Conservation (phyloP, 225 moss, liverwort and hornwort species). For the Ulota crispa region DNA sequence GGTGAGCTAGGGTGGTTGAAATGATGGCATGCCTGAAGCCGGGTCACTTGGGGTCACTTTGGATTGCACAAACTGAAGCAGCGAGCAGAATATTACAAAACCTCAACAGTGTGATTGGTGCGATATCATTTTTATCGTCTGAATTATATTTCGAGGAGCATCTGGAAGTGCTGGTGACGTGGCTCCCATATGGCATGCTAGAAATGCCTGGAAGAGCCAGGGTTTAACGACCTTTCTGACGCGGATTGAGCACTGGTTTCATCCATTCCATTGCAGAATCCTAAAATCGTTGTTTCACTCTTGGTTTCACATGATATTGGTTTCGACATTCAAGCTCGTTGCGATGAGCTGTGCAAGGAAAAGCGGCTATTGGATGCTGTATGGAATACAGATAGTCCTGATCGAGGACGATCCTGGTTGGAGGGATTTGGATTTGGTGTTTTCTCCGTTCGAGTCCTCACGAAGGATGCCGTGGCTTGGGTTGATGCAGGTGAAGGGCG, state of each 20-base stretch:
- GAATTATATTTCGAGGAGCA: neutral
- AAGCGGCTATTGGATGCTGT: neutral
- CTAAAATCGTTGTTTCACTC: neutral
- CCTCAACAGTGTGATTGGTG: neutral
- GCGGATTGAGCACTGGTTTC: neutral
- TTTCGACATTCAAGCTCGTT: neutral
- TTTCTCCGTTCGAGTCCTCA: neutral
- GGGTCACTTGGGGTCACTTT: neutral
- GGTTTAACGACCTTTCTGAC: neutral
- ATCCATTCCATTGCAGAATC: no score
- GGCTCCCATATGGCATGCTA: neutral
- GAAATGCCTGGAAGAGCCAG: no score
- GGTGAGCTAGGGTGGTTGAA: slow-evolving; percentile 22
- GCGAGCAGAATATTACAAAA: no score
- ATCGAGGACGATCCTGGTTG: neutral
- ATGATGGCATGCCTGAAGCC: neutral
- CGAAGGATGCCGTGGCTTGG: slow-evolving; percentile 3
- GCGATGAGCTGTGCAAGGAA: neutral
- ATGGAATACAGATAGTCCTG: neutral
- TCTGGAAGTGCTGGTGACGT: neutral
- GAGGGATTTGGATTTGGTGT: no score
- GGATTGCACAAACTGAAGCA: neutral
- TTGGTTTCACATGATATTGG: neutral
- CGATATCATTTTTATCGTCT: no score
- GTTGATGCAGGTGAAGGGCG: slow-evolving; percentile 61